Evolutionary conservation across 257 asterid species (phyloP).

Genomic region (Misopates orontium): DNA sequence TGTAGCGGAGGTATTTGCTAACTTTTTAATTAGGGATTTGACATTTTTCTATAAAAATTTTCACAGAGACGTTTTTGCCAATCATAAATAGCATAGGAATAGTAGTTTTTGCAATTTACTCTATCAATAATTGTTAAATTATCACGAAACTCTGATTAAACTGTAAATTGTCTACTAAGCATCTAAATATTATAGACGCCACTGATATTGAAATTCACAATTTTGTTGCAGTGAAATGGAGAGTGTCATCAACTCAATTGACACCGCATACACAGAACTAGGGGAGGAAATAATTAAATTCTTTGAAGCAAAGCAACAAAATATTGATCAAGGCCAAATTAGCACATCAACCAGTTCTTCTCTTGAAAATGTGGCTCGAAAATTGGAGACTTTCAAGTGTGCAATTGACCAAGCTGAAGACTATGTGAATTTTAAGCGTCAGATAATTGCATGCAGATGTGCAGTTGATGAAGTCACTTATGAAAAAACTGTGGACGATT

Average conservation of each 20-base stretch:
- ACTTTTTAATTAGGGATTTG: no score
- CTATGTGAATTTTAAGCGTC: slow-evolving; percentile 15
- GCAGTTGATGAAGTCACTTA: background rate
- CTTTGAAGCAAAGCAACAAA: slow-evolving; percentile 21
- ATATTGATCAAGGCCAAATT: slow-evolving; percentile 1
- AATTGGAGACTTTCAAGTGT: slow-evolving; percentile 7
- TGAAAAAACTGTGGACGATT: background rate
- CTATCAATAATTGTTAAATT: no score
- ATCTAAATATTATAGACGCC: no score
- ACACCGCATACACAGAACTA: slow-evolving; percentile 21
- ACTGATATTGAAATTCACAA: background rate
- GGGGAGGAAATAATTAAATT: slow-evolving; percentile 6
- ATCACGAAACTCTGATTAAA: no score
- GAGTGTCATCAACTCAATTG: slow-evolving; percentile 24
- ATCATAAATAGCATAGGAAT: no score
- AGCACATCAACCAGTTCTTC: background rate
- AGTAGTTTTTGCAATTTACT: no score
- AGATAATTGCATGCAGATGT: slow-evolving; percentile 13
- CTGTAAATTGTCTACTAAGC: no score
- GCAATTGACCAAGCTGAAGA: slow-evolving; percentile 26
- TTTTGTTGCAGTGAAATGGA: slow-evolving; percentile 30
- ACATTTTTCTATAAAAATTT: no score
- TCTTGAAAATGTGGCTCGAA: background rate
- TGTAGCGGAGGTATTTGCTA: no score
- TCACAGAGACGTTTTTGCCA: no score